Evolutionary conservation across 108 stramenopile genomes (phyloP).

Genomic region (Cyclotella baltica): DNA sequence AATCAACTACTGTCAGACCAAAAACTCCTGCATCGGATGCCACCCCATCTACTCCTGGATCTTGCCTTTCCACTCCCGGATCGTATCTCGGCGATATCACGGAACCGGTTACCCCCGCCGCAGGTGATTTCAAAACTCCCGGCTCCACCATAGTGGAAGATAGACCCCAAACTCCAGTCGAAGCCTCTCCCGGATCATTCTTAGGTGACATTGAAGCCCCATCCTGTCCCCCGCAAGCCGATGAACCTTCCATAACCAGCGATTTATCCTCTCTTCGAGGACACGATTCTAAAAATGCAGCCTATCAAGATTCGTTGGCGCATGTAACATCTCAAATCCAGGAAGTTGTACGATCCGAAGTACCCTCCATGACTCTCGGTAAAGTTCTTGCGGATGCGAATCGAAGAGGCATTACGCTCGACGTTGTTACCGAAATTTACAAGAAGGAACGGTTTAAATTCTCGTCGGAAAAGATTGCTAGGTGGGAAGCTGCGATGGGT

Average conservation of each 20-base stretch:
- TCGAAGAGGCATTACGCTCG: slow-evolving; percentile 35
- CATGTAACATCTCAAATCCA: slow-evolving; percentile 27
- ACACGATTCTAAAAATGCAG: background rate
- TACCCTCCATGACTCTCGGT: slow-evolving; percentile 29
- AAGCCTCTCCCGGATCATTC: background rate
- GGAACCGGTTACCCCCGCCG: too few relatives aligned
- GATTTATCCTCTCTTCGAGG: background rate
- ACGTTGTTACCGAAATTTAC: slow-evolving; percentile 38
- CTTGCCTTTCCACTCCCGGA: too few relatives aligned
- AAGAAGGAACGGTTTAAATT: slow-evolving; percentile 42
- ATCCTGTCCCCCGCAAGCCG: background rate
- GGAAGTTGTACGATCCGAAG: slow-evolving; percentile 26
- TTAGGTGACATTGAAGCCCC: background rate
- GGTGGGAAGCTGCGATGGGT: background rate
- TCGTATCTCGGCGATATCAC: too few relatives aligned
- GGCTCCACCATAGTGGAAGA: too few relatives aligned
- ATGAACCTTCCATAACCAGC: background rate
- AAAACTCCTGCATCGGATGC: slow-evolving; percentile 5
- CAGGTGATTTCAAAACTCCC: too few relatives aligned
- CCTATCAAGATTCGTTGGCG: slow-evolving; percentile 7
- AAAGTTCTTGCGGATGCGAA: slow-evolving; percentile 42
- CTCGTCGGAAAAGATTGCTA: slow-evolving; percentile 4
- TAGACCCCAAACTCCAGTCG: too few relatives aligned
- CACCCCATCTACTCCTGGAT: too few relatives aligned
- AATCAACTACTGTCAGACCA: background rate